Percentiles rank a stretch among this genome's conserved stretches.
phyloP scores from a whole-genome alignment of 1,139 yeast species.

The Pichia sp. region DNA sequence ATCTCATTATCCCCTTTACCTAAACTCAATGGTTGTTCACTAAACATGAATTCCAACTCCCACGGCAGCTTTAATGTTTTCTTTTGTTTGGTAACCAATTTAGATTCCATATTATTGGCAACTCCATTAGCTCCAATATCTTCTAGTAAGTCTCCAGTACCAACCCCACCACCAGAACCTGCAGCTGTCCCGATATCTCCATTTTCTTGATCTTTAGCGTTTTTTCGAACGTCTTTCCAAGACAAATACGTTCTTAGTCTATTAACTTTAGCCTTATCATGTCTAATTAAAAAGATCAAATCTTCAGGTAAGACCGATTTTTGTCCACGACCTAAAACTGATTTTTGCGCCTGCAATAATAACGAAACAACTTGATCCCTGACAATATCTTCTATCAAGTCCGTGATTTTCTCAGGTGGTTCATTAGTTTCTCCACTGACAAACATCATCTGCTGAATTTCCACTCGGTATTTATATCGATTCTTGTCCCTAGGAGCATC shows the following conservation, averaged over 20 bases:
- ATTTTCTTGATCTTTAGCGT: constrained; percentile 91
- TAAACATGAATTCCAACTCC: constrained; percentile 92
- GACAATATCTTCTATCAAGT: constrained; percentile 89
- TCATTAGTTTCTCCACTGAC: constrained; percentile 94
- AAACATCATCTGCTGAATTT: constrained; percentile 98
- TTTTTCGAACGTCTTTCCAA: constrained; percentile 97
- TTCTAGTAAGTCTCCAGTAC: constrained; percentile 44
- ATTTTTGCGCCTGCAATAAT: constrained; percentile 62
- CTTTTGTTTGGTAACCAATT: constrained; percentile 57
- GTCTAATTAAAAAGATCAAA: constrained; percentile 83
- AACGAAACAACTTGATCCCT: constrained; percentile 92
- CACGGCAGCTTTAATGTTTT: constrained; percentile 85
- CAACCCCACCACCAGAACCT: constrained; percentile 45
- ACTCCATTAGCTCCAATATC: constrained; percentile 38
- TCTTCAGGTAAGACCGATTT: constrained; percentile 88
- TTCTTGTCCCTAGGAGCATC: constrained; percentile 25
- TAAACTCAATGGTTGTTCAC: constrained; percentile 76
- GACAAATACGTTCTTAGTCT: constrained; percentile 82
- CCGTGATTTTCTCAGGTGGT: constrained; percentile 86
- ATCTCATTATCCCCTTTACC: constrained; percentile 42
- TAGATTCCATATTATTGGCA: constrained; percentile 37
- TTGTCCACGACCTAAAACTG: constrained; percentile 76
- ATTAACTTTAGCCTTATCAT: constrained; percentile 91
- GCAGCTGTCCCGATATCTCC: constrained; percentile 53
- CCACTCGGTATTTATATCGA: constrained; percentile 71